Conservation (phyloP, 805 yeast genomes). For the Starmera amethionina region DNA sequence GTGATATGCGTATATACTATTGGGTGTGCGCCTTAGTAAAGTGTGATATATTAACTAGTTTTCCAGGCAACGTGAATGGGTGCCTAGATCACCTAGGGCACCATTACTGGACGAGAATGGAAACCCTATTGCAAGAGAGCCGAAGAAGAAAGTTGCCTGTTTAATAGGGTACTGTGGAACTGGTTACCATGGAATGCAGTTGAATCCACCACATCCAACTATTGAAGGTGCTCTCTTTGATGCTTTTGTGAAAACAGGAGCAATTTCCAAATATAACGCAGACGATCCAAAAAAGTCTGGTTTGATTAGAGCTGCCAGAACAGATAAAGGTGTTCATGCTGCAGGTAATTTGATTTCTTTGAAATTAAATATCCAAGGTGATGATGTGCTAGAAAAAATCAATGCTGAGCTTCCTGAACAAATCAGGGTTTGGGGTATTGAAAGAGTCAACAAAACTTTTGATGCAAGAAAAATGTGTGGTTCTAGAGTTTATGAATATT, state of each 20-base stretch:
- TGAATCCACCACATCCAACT: constrained; percentile 79
- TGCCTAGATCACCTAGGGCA: constrained; percentile 10
- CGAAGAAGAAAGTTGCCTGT: constrained; percentile 85
- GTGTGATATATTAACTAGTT: constrained; percentile 4
- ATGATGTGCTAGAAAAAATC: constrained; percentile 47
- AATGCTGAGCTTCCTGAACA: constrained; percentile 73
- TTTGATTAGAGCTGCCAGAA: constrained; percentile 79
- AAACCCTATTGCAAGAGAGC: constrained; percentile 53
- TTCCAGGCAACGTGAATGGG: constrained; percentile 8
- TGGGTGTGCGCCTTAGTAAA: too few relatives aligned
- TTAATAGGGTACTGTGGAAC: constrained; percentile 93
- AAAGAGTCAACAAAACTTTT: constrained; percentile 80
- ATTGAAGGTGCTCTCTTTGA: constrained; percentile 83
- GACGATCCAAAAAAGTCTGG: constrained; percentile 82
- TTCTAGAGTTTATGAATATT: constrained; percentile 89
- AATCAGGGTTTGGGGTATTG: constrained; percentile 88
- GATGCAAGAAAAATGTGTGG: constrained; percentile 95
- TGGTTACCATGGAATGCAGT: constrained; percentile 94
- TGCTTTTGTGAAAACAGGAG: constrained; percentile 82
- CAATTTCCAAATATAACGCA: constrained; percentile 77
- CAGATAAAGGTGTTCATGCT: constrained; percentile 96
- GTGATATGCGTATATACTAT: too few relatives aligned
- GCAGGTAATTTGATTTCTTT: constrained; percentile 87
- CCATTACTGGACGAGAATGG: constrained; percentile 49
- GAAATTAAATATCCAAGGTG: constrained; percentile 78